Conservation (phyloP, 441 rosid genomes). For the Erodium chrysanthum region DNA sequence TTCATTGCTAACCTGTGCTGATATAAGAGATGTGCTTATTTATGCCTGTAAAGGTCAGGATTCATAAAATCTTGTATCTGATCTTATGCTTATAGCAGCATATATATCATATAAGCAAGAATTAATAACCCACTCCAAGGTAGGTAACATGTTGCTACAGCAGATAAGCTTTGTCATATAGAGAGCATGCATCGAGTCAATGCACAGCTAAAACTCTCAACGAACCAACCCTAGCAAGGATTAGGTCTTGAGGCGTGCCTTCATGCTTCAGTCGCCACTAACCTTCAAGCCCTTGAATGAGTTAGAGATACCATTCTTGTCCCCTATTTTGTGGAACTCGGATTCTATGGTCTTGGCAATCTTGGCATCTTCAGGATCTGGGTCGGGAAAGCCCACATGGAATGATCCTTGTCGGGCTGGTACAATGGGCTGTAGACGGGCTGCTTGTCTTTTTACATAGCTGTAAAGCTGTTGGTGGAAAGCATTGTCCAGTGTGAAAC, state of each 20-base stretch:
- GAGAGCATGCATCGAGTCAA: slow-evolving; percentile 36
- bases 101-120: not conserved
- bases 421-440: slow-evolving; percentile 19
- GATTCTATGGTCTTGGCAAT: slow-evolving; percentile 56
- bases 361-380: slow-evolving; percentile 43
- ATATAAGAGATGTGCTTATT: not conserved
- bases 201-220: slow-evolving; percentile 26
- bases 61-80: not conserved
- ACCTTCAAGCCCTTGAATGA: slow-evolving; percentile 33
- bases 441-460: slow-evolving; percentile 45
- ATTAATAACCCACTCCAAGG: slow-evolving; percentile 12
- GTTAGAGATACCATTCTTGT: slow-evolving; percentile 30
- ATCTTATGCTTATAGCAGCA: not conserved
- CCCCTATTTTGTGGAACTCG: slow-evolving; percentile 54
- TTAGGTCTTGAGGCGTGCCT: slow-evolving; percentile 3
- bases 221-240: not conserved
- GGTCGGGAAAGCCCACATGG: slow-evolving; percentile 48
- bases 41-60: not conserved
- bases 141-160: slow-evolving; percentile 11
- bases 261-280: slow-evolving; percentile 20
- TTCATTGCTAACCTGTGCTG: not conserved
- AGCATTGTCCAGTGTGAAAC: slow-evolving; percentile 56
- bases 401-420: slow-evolving; percentile 45
- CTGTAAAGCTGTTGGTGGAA: slow-evolving; percentile 54
- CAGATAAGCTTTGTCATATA: slow-evolving; percentile 15